These are phyloP conservation scores for Lophiostoma macrostomum DNA, from an alignment of 495 filamentous ascomycete species.

Conservation along the genomic window DNA sequence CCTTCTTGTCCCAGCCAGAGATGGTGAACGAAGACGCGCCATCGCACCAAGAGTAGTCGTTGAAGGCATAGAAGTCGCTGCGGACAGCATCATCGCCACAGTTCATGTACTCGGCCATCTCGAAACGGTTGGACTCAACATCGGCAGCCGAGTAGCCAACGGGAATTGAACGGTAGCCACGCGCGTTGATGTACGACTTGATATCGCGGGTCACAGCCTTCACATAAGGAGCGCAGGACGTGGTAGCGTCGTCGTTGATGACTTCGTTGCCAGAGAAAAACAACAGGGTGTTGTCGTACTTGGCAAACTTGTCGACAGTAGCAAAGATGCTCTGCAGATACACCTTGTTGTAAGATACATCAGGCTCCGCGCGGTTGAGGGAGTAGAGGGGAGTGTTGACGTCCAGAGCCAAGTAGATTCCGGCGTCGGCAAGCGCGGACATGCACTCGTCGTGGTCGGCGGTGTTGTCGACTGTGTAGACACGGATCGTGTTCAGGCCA, in stretches of 20 bases:
- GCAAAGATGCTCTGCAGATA: constrained; percentile 94
- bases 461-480: constrained; percentile 92
- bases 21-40: constrained; percentile 67
- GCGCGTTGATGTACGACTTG: constrained; percentile 73
- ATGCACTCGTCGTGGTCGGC: constrained; percentile 64
- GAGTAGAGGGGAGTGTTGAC: constrained; percentile 77
- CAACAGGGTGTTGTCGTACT: constrained; percentile 84
- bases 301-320: constrained; percentile 82
- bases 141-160: constrained; percentile 93
- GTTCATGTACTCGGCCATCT: constrained; percentile 93
- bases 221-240: constrained; percentile 75
- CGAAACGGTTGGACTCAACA: constrained; percentile 77
- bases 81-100: constrained; percentile 83
- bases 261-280: constrained; percentile 99
- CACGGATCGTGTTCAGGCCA: constrained; percentile 85
- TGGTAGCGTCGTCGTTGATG: constrained; percentile 79
- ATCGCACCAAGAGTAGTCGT: constrained; percentile 98
- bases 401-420: constrained; percentile 89
- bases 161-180: constrained; percentile 74
- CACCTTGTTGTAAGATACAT: constrained; percentile 78
- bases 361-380: constrained; percentile 74
- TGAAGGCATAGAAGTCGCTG: constrained; percentile 94
- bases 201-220: constrained; percentile 93
- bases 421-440: constrained; percentile 39
- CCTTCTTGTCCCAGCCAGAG: constrained; percentile 89